A percentile compares a stretch with the other conserved stretches of the same genome.
Evolutionary conservation across 2,329 filamentous ascomycete species (phyloP).

Genomic region (Cladosporium sp.): DNA sequence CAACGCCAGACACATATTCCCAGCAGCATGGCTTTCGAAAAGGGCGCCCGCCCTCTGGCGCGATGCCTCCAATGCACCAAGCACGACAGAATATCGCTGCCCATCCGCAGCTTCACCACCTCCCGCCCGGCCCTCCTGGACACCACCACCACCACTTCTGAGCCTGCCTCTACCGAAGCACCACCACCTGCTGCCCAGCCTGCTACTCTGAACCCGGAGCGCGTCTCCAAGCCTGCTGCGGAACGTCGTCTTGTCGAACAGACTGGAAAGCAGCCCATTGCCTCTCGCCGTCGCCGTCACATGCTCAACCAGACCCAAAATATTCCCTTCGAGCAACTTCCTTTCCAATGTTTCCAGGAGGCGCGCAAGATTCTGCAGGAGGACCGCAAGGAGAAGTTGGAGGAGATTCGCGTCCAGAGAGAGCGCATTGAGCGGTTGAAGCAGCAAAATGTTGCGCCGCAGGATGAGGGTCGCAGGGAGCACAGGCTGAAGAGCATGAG

Average conservation of each 20-base stretch:
- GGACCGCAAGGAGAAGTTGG: conserved; percentile 77
- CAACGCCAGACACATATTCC: background rate
- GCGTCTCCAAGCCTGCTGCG: conserved; percentile 43
- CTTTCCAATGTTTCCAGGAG: conserved; percentile 97
- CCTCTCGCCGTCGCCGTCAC: conserved; percentile 74
- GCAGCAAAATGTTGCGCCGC: conserved; percentile 38
- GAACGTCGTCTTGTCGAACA: conserved; percentile 7
- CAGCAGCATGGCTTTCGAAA: conserved; percentile 5
- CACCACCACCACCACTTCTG: conserved; percentile 9
- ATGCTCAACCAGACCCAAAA: conserved; percentile 46
- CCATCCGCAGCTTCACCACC: conserved; percentile 47
- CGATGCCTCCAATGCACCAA: conserved; percentile 25
- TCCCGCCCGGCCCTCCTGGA: conserved; percentile 42
- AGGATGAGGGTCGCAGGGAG: conserved; percentile 49
- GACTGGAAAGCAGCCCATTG: conserved; percentile 65
- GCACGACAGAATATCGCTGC: conserved; percentile 23
- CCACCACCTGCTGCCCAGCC: conserved; percentile 1
- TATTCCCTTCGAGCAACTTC: conserved; percentile 86
- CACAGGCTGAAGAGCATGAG: conserved; percentile 65
- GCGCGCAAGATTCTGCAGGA: conserved; percentile 75
- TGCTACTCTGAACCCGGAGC: conserved; percentile 56
- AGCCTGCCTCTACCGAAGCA: background rate
- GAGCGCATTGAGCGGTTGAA: conserved; percentile 66
- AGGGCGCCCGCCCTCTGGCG: conserved; percentile 30
- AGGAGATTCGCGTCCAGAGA: conserved; percentile 64